phyloP scores from a whole-genome alignment of 1,284 basidiomycete species.

The Cutaneotrichosporon dermatis region DNA sequence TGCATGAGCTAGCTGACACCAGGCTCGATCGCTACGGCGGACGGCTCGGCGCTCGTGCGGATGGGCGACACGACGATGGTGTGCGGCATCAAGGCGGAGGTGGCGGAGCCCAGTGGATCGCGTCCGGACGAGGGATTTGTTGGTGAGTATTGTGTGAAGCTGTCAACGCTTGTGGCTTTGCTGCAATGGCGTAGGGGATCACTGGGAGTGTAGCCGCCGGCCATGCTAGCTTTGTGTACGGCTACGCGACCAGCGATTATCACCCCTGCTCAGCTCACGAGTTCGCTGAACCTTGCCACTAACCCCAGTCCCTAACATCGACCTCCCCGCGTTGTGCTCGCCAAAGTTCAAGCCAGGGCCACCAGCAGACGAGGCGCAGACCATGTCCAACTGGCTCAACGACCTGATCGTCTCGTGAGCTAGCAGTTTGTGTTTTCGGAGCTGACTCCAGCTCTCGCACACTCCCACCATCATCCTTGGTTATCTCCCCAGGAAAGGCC shows the following conservation, averaged over 20 bases:
- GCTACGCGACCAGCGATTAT: too few species aligned
- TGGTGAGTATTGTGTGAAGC: too few species aligned
- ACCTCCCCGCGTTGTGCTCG: constrained; percentile 86
- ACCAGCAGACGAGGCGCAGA: constrained; percentile 84
- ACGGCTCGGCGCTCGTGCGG: constrained; percentile 84
- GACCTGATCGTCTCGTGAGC: constrained; percentile 66
- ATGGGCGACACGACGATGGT: constrained; percentile 85
- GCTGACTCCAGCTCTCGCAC: constrained; percentile 58
- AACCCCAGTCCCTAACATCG: constrained; percentile 70
- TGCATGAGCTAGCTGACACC: constrained; percentile 7
- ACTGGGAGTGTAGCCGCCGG: too few species aligned
- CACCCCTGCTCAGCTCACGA: too few species aligned
- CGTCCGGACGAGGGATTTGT: constrained; percentile 71
- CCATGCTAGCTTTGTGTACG: too few species aligned
- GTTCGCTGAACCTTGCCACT: too few species aligned
- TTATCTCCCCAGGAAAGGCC: constrained; percentile 72
- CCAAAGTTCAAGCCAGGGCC: constrained; percentile 91
- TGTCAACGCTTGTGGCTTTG: too few species aligned
- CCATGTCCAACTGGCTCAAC: constrained; percentile 74
- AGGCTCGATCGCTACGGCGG: constrained; percentile 85
- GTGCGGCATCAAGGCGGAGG: constrained; percentile 91
- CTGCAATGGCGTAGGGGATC: too few species aligned
- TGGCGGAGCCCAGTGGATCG: constrained; percentile 78
- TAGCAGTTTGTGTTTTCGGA: neutral
- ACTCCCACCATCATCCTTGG: constrained; percentile 64